Evolutionary conservation across 495 filamentous ascomycete genomes (phyloP).

Genomic region (Talaromyces adpressus): DNA sequence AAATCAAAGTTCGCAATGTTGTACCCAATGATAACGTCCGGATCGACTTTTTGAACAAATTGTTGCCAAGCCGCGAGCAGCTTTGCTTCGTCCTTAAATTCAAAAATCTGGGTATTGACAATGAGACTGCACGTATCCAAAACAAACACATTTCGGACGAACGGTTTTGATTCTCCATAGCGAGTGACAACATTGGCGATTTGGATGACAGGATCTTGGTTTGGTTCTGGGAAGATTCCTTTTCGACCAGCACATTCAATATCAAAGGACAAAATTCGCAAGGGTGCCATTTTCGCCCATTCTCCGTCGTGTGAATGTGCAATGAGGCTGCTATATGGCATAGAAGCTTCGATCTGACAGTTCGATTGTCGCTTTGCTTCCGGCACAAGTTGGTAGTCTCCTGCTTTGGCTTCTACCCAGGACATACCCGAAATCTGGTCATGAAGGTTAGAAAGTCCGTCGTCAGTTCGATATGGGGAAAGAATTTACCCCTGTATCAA

Average conservation of each 20-base stretch:
- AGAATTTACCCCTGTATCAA: constrained; percentile 67
- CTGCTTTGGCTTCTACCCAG: constrained; percentile 82
- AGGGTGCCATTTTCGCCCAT: constrained; percentile 97
- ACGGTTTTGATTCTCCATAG: constrained; percentile 93
- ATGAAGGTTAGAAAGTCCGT: constrained; percentile 6
- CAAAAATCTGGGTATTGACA: constrained; percentile 87
- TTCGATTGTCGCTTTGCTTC: constrained; percentile 64
- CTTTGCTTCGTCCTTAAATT: constrained; percentile 68
- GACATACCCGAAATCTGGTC: constrained; percentile 81
- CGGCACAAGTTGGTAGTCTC: constrained; percentile 61
- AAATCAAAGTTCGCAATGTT: constrained; percentile 99
- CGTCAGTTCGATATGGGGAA: neutral
- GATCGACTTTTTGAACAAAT: constrained; percentile 86
- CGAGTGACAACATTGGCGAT: constrained; percentile 97
- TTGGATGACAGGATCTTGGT: constrained; percentile 91
- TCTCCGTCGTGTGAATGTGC: constrained; percentile 87
- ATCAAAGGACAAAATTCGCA: constrained; percentile 92
- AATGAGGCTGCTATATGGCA: constrained; percentile 76
- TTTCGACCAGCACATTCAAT: constrained; percentile 98
- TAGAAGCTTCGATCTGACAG: constrained; percentile 88
- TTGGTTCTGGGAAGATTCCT: constrained; percentile 90
- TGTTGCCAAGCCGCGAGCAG: constrained; percentile 88
- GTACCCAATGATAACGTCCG: constrained; percentile 97
- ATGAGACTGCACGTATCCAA: constrained; percentile 85
- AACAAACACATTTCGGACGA: constrained; percentile 94